phyloP scores from a whole-genome alignment of 164 flowering plant genomes.

The Vitis rotundifolia region DNA sequence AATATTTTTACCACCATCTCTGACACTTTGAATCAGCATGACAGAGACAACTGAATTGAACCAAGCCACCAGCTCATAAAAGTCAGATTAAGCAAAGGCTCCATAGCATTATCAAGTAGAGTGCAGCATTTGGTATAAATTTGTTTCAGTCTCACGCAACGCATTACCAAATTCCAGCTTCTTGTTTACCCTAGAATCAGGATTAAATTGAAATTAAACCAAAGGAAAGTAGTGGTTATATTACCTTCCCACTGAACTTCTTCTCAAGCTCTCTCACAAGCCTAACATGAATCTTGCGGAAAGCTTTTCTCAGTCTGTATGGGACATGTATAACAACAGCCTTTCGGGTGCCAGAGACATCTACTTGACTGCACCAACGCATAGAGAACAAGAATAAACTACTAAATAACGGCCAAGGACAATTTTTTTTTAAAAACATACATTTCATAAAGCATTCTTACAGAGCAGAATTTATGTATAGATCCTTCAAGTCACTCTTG shows the following conservation, averaged over 20 bases:
- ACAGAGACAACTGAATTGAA: no score
- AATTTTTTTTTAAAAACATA: not conserved
- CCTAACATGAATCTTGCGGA: constrained; percentile 75
- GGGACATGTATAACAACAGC: constrained; percentile 88
- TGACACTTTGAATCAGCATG: no score
- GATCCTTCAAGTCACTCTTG: constrained; percentile 48
- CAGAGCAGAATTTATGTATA: constrained; percentile 43
- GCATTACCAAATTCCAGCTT: no score
- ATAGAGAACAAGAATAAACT: not conserved
- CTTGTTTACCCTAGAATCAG: no score
- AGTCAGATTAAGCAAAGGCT: no score
- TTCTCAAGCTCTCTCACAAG: constrained; percentile 93
- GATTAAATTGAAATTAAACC: no score
- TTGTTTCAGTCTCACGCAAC: no score
- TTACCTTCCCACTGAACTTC: constrained; percentile 94
- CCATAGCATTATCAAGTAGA: no score
- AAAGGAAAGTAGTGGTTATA: not conserved
- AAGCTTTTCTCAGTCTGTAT: constrained; percentile 78
- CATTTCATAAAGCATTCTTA: constrained; percentile 8
- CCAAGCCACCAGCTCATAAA: no score
- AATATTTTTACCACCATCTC: not conserved
- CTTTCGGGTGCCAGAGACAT: constrained; percentile 72
- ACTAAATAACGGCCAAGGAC: not conserved
- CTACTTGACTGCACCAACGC: constrained; percentile 63
- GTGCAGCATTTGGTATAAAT: no score